Evolutionary conservation across 169 alveolate genomes (phyloP).

Genomic region (Miamiensis avidus): DNA sequence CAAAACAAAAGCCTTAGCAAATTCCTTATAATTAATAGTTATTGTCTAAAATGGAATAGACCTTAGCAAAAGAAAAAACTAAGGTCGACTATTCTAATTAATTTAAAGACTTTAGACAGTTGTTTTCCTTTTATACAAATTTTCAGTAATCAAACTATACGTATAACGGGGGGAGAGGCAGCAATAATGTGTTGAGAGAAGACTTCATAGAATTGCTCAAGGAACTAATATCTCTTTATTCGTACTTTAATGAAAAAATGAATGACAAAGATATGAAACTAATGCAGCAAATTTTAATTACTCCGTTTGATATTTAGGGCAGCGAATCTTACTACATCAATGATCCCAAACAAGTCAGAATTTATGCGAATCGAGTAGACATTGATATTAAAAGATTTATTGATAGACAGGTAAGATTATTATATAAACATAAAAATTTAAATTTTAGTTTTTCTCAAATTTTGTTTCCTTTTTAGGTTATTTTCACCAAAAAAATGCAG

Average conservation of each 20-base stretch:
- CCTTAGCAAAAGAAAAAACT: not conserved
- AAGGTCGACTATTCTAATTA: not conserved
- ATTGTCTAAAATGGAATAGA: not conserved
- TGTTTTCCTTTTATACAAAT: not conserved
- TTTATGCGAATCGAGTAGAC: constrained; percentile 36
- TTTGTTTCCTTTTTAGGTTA: not conserved
- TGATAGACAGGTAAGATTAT: constrained; percentile 34
- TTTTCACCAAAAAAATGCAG: not conserved
- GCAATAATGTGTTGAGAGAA: too few species aligned
- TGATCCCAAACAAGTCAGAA: constrained; percentile 31
- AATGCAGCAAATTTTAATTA: not conserved
- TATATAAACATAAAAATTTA: too few species aligned
- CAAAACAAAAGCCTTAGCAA: too few species aligned
- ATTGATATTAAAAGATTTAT: constrained; percentile 48
- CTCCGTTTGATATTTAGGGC: constrained; percentile 12
- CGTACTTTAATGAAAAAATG: not conserved
- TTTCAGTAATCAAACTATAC: too few species aligned
- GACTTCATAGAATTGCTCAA: not conserved
- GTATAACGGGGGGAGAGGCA: too few species aligned
- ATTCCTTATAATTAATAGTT: not conserved
- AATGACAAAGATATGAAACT: not conserved
- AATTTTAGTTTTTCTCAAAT: too few species aligned
- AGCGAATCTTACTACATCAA: constrained; percentile 28
- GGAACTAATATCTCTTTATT: not conserved
- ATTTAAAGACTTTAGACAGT: not conserved